A percentile compares a stretch with the other conserved stretches of the same genome.
phyloP scores from a whole-genome alignment of 768 basidiomycete species.

The Termitomyces eurrhizus region DNA sequence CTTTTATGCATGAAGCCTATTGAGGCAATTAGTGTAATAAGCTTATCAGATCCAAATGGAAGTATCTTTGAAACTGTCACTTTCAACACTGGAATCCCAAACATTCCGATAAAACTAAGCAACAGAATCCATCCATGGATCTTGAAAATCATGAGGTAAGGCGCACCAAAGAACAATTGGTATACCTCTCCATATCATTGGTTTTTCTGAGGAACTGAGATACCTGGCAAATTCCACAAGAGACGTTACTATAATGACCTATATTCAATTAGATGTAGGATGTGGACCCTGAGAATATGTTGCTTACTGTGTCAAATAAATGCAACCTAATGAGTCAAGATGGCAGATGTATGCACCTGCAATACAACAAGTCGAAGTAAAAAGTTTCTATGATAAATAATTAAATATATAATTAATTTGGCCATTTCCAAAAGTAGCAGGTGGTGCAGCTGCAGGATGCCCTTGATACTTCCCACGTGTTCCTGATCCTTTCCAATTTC shows the following conservation, averaged over 20 bases:
- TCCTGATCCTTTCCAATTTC: too few species aligned
- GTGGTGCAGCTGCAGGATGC: too few species aligned
- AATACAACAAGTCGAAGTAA: conserved; percentile 71
- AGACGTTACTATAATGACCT: conserved; percentile 39
- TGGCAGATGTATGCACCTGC: conserved; percentile 37
- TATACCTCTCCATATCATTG: conserved; percentile 51
- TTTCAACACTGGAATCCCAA: conserved; percentile 55
- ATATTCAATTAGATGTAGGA: conserved; percentile 1
- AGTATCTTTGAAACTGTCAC: conserved; percentile 58
- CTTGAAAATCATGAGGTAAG: neutral
- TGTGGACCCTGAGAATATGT: neutral
- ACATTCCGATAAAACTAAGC: conserved; percentile 63
- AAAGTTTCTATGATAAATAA: too few species aligned
- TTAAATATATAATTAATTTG: too few species aligned
- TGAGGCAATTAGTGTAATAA: neutral
- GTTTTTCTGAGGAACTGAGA: conserved; percentile 58
- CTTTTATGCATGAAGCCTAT: conserved; percentile 65
- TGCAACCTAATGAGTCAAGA: neutral
- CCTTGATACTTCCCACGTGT: too few species aligned
- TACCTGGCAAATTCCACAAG: conserved; percentile 65
- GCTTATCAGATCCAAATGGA: neutral
- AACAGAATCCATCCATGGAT: neutral
- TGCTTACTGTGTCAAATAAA: conserved; percentile 35
- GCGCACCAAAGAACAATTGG: conserved; percentile 58
- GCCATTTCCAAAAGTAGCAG: too few species aligned